Evolutionary conservation across 768 basidiomycete genomes (phyloP), one percentile per base, ranked within the genome.

Genomic region (Gloeopeniophorella convolvens): DNA sequence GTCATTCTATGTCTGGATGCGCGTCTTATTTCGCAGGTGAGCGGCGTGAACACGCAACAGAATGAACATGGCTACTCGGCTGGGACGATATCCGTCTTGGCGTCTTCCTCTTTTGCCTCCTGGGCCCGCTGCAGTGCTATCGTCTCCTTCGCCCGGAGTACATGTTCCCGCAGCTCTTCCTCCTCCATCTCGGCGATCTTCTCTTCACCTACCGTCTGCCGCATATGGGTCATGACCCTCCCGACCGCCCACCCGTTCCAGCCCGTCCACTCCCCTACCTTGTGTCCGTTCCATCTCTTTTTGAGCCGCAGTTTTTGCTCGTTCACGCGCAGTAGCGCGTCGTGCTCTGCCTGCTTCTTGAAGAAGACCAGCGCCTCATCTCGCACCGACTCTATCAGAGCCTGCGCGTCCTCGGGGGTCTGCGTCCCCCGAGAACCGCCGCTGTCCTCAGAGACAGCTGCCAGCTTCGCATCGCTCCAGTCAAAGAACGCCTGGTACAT

Each of bases 401-500:
- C 32, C 15, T 45, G 41, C 20, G 13, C 40, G 16, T 42, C 26
- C 5, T 32, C 40, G 13, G 34, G 3, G 48, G 37, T 31, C 21
- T 23, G 41, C 24, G 10, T n/a, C 13, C 16, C 34, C 21, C 16
- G 46, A 18, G 23, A 27, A 4, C 15, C 45, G 13, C 24, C 16
- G 3, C 39, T 30, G 18, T 42, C 20, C 33, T 40, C 18, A 18
- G 35, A 21, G 24, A 21, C 21, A 1, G 26, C 27, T 21, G 12
- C 28, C 26, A 20, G 10, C 26, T 27, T 50, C 13, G 45, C 36
- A 8, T 36, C 21, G 24, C 35, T 36, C 50, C 51, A 85, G 7
- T 66, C 57, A 4, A 80, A 65, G 48, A 85, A 87, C 42, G 76
- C 72, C 9, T 65, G 62, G 57, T 82, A 84, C 82, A 85, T 82